Percentiles rank a stretch among this genome's conserved stretches.
Evolutionary conservation across 2,329 filamentous ascomycete genomes (phyloP).

Genomic region (Emmonsiellopsis sp.): DNA sequence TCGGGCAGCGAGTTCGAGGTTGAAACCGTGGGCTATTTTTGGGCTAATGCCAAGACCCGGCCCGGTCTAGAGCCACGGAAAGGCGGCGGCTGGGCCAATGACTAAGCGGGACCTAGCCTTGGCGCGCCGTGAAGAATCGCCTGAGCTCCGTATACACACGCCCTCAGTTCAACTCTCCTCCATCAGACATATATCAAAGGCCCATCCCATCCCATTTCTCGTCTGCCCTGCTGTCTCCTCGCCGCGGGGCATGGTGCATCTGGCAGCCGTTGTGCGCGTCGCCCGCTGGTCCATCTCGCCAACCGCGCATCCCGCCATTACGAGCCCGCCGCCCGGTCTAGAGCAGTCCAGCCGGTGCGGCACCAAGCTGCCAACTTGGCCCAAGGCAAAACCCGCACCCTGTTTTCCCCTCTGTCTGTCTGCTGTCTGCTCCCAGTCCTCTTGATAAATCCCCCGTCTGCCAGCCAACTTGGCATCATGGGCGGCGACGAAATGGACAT

Average conservation of each 20-base stretch:
- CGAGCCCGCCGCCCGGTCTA: background rate
- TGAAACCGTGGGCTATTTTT: too few species aligned
- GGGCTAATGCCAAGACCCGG: too few species aligned
- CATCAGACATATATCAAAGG: too few species aligned
- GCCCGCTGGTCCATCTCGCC: background rate
- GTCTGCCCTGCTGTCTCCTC: background rate
- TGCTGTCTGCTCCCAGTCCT: background rate
- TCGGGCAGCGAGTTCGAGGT: too few species aligned
- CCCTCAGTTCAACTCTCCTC: too few species aligned
- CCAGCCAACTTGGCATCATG: constrained; percentile 9
- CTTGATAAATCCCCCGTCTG: background rate
- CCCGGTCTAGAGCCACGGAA: too few species aligned
- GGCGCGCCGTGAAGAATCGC: too few species aligned
- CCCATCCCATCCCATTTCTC: too few species aligned
- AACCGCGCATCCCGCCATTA: background rate
- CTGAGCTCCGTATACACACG: too few species aligned
- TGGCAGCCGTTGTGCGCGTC: background rate
- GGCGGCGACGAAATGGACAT: constrained; percentile 35
- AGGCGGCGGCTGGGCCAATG: too few species aligned
- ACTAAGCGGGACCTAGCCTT: too few species aligned
- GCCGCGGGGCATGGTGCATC: background rate
- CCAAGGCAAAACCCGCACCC: background rate
- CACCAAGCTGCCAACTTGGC: background rate
- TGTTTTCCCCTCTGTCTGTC: background rate
- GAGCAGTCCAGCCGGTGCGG: background rate